Conservation (phyloP, 2,329 filamentous ascomycete species). For the Huntiella omanensis region DNA sequence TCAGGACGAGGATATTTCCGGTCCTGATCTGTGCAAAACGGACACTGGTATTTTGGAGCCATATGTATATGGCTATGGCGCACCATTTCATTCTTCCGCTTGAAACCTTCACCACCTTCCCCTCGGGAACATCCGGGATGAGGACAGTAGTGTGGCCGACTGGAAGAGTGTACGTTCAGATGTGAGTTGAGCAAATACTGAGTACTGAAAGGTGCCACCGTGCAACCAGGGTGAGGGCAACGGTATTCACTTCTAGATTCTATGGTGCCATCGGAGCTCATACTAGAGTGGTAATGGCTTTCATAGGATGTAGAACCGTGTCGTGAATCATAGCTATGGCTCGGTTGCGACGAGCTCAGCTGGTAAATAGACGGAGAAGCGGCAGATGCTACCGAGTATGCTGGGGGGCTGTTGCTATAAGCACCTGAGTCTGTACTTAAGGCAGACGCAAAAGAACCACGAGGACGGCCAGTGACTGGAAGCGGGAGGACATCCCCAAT, state of each 20-base stretch:
- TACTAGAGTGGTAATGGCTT: background rate
- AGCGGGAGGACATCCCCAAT: slow-evolving; percentile 1
- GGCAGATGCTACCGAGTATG: slow-evolving; percentile 3
- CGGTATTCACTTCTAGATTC: slow-evolving; percentile 4
- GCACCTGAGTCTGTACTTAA: background rate
- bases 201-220: slow-evolving; percentile 56
- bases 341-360: slow-evolving; percentile 8
- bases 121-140: slow-evolving; percentile 43
- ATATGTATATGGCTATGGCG: slow-evolving; percentile 74
- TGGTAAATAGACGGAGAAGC: slow-evolving; percentile 8
- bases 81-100: slow-evolving; percentile 57
- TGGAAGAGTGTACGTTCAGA: slow-evolving; percentile 50
- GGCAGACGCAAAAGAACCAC: background rate
- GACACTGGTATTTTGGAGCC: slow-evolving; percentile 87
- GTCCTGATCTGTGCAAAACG: slow-evolving; percentile 84
- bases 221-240: slow-evolving; percentile 36
- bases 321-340: slow-evolving; percentile 1
- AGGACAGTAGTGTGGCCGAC: slow-evolving; percentile 45
- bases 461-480: background rate
- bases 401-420: slow-evolving; percentile 8
- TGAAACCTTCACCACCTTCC: slow-evolving; percentile 48
- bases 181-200: slow-evolving; percentile 64
- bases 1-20: slow-evolving; percentile 91
- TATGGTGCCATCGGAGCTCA: slow-evolving; percentile 2
- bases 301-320: background rate